Percentiles rank a stretch among this genome's conserved stretches.
phyloP scores from a whole-genome alignment of 1,284 basidiomycete genomes.

The Vanrija sp. region DNA sequence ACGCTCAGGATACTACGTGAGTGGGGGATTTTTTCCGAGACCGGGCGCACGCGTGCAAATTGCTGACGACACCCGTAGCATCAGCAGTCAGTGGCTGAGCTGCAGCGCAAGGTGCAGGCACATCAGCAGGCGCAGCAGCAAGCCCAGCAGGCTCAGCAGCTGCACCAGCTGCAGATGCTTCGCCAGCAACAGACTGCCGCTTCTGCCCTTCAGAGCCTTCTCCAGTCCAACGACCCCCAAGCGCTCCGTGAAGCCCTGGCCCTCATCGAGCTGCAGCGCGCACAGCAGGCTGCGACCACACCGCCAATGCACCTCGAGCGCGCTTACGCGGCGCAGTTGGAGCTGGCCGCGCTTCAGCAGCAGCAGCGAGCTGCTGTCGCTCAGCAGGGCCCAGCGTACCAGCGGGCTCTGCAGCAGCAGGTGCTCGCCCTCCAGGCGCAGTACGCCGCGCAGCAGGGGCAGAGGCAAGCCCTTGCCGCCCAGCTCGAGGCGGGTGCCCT shows the following conservation, averaged over 20 bases:
- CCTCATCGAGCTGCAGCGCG: slow-evolving; percentile 25
- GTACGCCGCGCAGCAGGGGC: slow-evolving; percentile 12
- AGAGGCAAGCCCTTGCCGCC: slow-evolving; percentile 23
- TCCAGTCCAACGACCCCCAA: slow-evolving; percentile 17
- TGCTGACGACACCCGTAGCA: slow-evolving; percentile 3
- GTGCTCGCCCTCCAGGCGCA: slow-evolving; percentile 13
- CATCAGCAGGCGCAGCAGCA: slow-evolving; percentile 20
- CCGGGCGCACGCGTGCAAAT: neutral
- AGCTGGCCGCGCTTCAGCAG: neutral
- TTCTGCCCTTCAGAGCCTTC: slow-evolving; percentile 15
- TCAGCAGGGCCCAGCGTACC: slow-evolving; percentile 21
- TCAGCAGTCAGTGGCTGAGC: slow-evolving; percentile 3
- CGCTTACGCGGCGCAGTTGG: neutral
- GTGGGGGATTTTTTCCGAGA: neutral
- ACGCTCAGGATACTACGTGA: slow-evolving; percentile 4
- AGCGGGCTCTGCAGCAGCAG: slow-evolving; percentile 17
- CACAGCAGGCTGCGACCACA: slow-evolving; percentile 14
- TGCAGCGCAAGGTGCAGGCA: slow-evolving; percentile 12
- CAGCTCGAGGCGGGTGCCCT: slow-evolving; percentile 26
- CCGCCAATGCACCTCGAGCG: slow-evolving; percentile 1
- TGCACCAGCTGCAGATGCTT: slow-evolving; percentile 9
- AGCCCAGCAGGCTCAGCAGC: slow-evolving; percentile 4
- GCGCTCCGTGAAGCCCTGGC: slow-evolving; percentile 26
- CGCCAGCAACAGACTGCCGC: slow-evolving; percentile 7
- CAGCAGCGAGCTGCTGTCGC: slow-evolving; percentile 4